These are phyloP conservation scores for Cystobasidium slooffiae DNA, from an alignment of 1,284 basidiomycete species.

Conservation along the genomic window DNA sequence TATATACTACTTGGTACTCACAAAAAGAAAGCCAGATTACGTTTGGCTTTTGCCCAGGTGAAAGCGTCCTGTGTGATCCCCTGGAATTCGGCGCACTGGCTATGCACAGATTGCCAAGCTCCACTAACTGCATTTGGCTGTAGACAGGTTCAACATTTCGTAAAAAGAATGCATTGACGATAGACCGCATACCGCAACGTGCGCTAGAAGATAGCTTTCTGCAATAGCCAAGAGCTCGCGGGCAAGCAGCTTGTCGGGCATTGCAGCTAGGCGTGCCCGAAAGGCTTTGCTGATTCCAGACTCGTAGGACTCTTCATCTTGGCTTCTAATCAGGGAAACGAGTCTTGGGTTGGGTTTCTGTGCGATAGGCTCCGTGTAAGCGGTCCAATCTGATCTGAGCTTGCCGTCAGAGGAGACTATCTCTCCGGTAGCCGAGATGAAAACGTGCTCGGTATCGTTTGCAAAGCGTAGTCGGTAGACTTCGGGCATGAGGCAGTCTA, in stretches of 20 bases:
- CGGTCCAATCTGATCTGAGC: slow-evolving; percentile 5
- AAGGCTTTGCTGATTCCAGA: slow-evolving; percentile 29
- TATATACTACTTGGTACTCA: neutral
- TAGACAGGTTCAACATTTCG: neutral
- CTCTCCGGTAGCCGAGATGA: slow-evolving; percentile 17
- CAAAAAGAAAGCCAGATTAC: slow-evolving; percentile 29
- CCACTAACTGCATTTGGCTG: slow-evolving; percentile 43
- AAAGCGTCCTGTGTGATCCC: neutral
- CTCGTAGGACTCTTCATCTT: slow-evolving; percentile 24
- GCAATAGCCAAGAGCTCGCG: slow-evolving; percentile 6
- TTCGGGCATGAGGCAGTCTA: neutral
- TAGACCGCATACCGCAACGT: slow-evolving; percentile 34
- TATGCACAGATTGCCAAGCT: slow-evolving; percentile 29
- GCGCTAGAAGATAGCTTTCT: slow-evolving; percentile 33
- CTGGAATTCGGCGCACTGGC: slow-evolving; percentile 38
- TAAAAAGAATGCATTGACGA: neutral
- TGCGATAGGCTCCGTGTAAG: neutral
- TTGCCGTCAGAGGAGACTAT: slow-evolving; percentile 5
- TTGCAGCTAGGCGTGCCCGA: neutral
- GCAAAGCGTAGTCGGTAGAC: slow-evolving; percentile 1
- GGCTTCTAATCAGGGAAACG: slow-evolving; percentile 8
- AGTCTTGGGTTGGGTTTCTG: neutral
- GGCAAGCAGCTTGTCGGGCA: neutral
- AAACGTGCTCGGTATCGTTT: slow-evolving; percentile 2
- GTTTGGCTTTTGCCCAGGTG: slow-evolving; percentile 11